These are phyloP conservation scores for Capsicum baccatum DNA, from an alignment of 257 asterid species.

Conservation along the genomic window DNA sequence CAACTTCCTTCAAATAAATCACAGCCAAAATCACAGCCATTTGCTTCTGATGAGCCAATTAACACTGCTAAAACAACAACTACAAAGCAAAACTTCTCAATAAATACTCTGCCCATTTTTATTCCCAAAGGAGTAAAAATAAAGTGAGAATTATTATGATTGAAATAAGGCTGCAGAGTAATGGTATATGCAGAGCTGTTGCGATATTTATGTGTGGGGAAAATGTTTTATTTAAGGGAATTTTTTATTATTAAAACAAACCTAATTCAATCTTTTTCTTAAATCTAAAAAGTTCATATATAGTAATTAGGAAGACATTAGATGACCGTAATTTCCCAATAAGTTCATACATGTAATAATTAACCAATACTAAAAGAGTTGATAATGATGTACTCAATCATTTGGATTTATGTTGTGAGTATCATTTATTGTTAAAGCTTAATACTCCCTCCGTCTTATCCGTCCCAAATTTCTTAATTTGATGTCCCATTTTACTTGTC, in stretches of 20 bases:
- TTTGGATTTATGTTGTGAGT: not conserved
- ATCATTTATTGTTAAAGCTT: not conserved
- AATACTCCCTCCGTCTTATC: too few relatives aligned
- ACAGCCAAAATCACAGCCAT: slow-evolving; percentile 55
- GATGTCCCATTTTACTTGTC: too few relatives aligned
- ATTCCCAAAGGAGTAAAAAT: not conserved
- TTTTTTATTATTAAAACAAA: too few relatives aligned
- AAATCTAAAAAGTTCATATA: not conserved
- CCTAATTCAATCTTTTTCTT: not conserved
- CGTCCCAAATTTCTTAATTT: too few relatives aligned
- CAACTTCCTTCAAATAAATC: slow-evolving; percentile 65
- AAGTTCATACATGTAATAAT: not conserved
- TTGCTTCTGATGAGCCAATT: not conserved
- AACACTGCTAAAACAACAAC: not conserved
- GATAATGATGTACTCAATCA: not conserved
- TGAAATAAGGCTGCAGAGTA: not conserved
- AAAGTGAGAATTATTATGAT: slow-evolving; percentile 1
- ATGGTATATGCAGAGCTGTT: not conserved
- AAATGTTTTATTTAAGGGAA: too few relatives aligned
- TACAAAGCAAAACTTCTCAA: not conserved
- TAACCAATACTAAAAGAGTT: not conserved
- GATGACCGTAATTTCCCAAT: not conserved
- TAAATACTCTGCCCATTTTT: not conserved
- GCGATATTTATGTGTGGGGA: not conserved
- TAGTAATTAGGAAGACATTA: not conserved